A percentile compares a stretch with the other conserved stretches of the same genome.
Evolutionary conservation across 257 asterid genomes (phyloP).

Genomic region (Capsicum baccatum): DNA sequence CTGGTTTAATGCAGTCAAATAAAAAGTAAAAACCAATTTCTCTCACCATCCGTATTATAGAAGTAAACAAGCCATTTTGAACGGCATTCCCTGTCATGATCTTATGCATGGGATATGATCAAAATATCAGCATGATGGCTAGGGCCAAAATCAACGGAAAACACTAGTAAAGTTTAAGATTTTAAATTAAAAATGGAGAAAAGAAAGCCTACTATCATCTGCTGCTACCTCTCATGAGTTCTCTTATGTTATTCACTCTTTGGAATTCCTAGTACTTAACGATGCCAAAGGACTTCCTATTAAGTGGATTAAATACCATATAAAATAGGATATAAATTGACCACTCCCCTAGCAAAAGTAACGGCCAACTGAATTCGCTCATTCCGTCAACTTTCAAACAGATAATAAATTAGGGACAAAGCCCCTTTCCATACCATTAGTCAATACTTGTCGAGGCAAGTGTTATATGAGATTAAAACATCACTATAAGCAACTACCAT

Average conservation of each 20-base stretch:
- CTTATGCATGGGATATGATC: neutral
- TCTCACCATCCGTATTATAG: neutral
- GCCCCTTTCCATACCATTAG: neutral
- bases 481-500: neutral
- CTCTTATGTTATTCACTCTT: neutral
- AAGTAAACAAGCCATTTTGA: neutral
- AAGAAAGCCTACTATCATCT: neutral
- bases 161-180: neutral
- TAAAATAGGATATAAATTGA: neutral
- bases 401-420: conserved; percentile 8
- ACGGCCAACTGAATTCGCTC: neutral
- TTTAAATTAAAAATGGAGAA: neutral
- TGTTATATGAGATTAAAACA: conserved; percentile 5
- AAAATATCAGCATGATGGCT: conserved; percentile 11
- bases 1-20: conserved; percentile 6
- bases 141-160: conserved; percentile 12
- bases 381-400: conserved; percentile 1
- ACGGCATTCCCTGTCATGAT: neutral
- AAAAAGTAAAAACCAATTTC: conserved; percentile 5
- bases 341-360: neutral
- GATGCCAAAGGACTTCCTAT: neutral
- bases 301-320: neutral
- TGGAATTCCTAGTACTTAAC: neutral
- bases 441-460: conserved; percentile 11
- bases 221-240: conserved; percentile 22